A percentile compares a stretch with the other conserved stretches of the same genome.
These are phyloP conservation scores for Coemansia furcata DNA, from an alignment of 192 early-diverging fungal genomes.

Conservation along the genomic window DNA sequence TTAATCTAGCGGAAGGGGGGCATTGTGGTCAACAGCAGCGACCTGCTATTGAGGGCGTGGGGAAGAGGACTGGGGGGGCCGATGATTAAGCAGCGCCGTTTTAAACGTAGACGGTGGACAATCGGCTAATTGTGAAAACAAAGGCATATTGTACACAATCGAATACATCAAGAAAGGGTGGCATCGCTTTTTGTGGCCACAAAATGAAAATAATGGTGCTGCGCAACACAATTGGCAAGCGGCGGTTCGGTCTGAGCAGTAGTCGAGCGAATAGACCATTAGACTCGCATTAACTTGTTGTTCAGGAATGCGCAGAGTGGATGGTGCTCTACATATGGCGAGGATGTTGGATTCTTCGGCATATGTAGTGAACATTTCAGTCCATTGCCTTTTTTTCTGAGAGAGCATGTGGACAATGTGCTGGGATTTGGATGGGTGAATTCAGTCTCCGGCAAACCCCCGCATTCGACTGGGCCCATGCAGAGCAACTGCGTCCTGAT, in stretches of 20 bases:
- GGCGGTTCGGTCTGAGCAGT: constrained; percentile 4
- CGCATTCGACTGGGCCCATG: neutral
- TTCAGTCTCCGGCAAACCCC: neutral
- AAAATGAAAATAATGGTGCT: neutral
- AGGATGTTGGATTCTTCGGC: neutral
- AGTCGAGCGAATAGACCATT: constrained; percentile 1
- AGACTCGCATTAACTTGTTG: neutral
- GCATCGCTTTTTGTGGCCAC: neutral
- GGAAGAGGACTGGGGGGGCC: neutral
- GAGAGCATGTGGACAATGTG: neutral
- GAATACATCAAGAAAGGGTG: neutral
- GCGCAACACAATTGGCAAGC: neutral
- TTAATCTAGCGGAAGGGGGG: neutral
- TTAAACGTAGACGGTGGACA: neutral
- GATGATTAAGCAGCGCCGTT: neutral
- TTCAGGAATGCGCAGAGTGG: neutral
- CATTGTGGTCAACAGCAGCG: neutral
- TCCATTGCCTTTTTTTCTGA: neutral
- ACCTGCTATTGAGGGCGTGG: neutral
- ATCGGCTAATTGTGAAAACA: neutral
- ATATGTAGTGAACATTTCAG: neutral
- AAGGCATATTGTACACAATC: neutral
- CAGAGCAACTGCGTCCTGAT: neutral
- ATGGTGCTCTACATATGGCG: neutral
- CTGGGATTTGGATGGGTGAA: neutral